phyloP scores from a whole-genome alignment of 139 green algal genomes.

The Chlorella sp. region DNA sequence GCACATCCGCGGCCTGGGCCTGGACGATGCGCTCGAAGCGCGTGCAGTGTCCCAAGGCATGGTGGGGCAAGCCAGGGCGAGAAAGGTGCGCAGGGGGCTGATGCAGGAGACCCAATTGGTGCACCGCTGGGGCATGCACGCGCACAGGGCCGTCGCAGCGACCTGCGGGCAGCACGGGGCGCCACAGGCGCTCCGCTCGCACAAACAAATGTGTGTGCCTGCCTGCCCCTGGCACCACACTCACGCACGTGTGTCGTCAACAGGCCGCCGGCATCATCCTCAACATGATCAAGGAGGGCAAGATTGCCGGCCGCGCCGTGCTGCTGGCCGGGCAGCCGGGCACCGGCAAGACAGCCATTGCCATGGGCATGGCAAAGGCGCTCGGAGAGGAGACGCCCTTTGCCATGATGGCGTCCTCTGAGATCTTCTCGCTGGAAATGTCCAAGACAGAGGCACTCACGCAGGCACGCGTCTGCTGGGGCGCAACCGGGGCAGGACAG shows the following conservation, averaged over 20 bases:
- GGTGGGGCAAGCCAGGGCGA: conserved; percentile 85
- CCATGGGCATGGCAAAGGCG: conserved; percentile 94
- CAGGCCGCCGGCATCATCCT: conserved; percentile 92
- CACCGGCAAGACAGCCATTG: conserved; percentile 97
- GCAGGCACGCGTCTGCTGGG: conserved; percentile 56
- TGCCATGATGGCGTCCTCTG: conserved; percentile 92
- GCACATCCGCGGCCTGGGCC: conserved; percentile 94
- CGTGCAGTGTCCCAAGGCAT: conserved; percentile 91
- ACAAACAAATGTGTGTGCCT: background rate
- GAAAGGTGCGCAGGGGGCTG: conserved; percentile 84
- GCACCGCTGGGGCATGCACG: too few relatives aligned
- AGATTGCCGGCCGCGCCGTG: conserved; percentile 92
- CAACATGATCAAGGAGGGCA: conserved; percentile 93
- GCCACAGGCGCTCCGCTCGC: too few relatives aligned
- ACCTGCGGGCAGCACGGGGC: background rate
- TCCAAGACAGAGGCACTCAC: conserved; percentile 97
- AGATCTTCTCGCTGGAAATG: conserved; percentile 99
- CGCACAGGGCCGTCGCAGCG: background rate
- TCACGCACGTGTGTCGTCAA: background rate
- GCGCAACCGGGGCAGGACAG: too few relatives aligned
- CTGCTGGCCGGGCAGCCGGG: conserved; percentile 93
- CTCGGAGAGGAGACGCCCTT: conserved; percentile 97
- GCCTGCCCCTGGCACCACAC: background rate
- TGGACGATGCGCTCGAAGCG: conserved; percentile 93
- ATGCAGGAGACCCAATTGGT: too few relatives aligned